Evolutionary conservation across 2,329 filamentous ascomycete species (phyloP).

Genomic region (Leptographium procerum): DNA sequence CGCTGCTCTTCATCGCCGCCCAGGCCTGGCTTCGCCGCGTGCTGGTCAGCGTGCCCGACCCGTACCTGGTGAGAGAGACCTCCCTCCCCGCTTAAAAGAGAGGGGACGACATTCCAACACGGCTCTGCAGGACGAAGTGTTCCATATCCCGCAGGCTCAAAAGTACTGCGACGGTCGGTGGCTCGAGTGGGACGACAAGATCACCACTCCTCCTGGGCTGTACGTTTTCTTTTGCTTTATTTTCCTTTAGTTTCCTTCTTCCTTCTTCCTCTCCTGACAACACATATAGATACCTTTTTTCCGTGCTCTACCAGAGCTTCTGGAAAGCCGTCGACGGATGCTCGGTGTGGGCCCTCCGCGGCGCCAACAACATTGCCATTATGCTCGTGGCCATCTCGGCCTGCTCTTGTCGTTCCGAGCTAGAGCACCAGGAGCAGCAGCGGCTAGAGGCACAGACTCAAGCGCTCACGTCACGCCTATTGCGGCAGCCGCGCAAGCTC

Average conservation of each 20-base stretch:
- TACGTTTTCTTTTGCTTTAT: conserved; percentile 28
- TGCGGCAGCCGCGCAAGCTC: background rate
- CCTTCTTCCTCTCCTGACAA: background rate
- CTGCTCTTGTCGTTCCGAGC: conserved; percentile 38
- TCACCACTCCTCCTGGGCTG: conserved; percentile 89
- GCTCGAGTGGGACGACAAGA: conserved; percentile 83
- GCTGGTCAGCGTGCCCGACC: conserved; percentile 32
- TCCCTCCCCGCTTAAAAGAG: background rate
- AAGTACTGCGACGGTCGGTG: conserved; percentile 70
- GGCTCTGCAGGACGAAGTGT: conserved; percentile 60
- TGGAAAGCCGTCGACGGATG: conserved; percentile 10
- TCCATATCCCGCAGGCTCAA: conserved; percentile 85
- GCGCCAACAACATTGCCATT: conserved; percentile 35
- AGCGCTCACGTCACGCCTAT: too few relatives aligned
- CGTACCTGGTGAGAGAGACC: conserved; percentile 36
- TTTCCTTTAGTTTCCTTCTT: background rate
- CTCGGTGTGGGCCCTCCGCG: conserved; percentile 29
- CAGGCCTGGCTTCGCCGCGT: conserved; percentile 29
- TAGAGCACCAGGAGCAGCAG: conserved; percentile 26
- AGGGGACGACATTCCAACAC: background rate
- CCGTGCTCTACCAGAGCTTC: conserved; percentile 4
- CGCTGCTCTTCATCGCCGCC: conserved; percentile 17
- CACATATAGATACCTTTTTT: conserved; percentile 9
- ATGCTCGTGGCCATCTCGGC: conserved; percentile 32
- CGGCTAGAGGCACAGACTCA: background rate